Conservation (phyloP, 2,329 filamentous ascomycete species). For the Capronia epimyces region DNA sequence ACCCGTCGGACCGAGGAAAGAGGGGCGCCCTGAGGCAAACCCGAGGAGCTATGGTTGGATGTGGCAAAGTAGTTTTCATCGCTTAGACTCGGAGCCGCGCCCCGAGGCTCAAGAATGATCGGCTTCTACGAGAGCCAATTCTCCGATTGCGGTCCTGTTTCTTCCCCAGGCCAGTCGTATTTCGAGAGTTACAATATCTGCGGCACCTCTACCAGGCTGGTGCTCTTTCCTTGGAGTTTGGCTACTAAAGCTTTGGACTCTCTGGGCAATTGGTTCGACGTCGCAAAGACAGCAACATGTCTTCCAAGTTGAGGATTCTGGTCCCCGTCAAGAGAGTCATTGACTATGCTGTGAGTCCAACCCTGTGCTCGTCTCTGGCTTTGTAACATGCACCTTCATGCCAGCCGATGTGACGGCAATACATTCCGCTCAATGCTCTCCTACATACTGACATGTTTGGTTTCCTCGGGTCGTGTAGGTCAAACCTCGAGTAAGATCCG, state of each 20-base stretch:
- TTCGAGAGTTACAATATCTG: too few relatives aligned
- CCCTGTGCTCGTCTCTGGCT: background rate
- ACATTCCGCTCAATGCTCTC: too few relatives aligned
- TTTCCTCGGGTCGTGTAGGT: constrained; percentile 42
- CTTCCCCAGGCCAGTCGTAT: background rate
- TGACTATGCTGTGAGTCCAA: constrained; percentile 67
- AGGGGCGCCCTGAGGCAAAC: background rate
- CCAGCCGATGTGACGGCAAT: too few relatives aligned
- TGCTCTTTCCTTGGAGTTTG: background rate
- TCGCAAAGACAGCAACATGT: constrained; percentile 32
- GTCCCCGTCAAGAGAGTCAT: constrained; percentile 80
- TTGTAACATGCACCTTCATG: too few relatives aligned
- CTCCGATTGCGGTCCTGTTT: constrained; percentile 11
- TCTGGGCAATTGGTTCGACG: background rate
- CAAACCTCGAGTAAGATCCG: constrained; percentile 65
- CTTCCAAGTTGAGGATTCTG: constrained; percentile 60
- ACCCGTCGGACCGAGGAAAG: background rate
- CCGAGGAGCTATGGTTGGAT: constrained; percentile 8
- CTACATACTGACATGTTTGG: background rate
- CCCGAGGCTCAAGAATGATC: background rate
- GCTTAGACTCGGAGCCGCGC: background rate
- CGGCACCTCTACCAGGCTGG: background rate
- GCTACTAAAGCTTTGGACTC: background rate
- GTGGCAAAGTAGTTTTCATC: too few relatives aligned
- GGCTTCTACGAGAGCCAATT: too few relatives aligned